Conservation (phyloP, 2,329 filamentous ascomycete species). For the Trichoderma koningiopsis region DNA sequence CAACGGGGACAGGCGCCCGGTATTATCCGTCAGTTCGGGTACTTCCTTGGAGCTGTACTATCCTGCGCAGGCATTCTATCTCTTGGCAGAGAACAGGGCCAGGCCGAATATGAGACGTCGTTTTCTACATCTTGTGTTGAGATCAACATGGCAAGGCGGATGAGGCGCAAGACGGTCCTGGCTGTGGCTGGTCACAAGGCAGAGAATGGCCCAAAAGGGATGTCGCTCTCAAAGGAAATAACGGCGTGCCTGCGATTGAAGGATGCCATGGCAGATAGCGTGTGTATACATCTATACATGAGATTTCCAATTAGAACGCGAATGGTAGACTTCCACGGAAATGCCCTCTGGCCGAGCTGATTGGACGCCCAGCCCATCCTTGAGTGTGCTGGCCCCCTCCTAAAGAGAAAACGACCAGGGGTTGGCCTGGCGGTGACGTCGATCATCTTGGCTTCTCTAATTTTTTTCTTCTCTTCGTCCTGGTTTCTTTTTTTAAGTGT, state of each 20-base stretch:
- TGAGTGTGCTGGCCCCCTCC: background rate
- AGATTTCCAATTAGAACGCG: background rate
- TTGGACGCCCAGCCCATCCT: background rate
- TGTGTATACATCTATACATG: background rate
- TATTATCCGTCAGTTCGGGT: background rate
- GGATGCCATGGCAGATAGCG: background rate
- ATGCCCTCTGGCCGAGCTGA: background rate
- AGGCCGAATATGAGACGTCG: background rate
- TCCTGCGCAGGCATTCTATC: background rate
- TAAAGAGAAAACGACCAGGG: constrained; percentile 7
- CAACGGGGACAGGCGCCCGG: background rate
- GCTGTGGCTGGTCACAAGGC: background rate
- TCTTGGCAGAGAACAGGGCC: background rate
- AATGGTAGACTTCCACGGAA: background rate
- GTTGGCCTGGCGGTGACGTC: constrained; percentile 15
- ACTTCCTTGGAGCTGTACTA: background rate
- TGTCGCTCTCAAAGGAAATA: background rate
- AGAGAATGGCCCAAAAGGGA: background rate
- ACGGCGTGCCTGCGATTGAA: background rate
- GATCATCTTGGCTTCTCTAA: constrained; percentile 5
- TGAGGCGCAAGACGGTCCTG: background rate
- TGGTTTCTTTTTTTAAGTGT: no score
- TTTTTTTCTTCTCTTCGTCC: background rate
- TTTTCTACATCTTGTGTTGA: background rate
- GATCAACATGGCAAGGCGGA: background rate